Conservation (phyloP, 164 flowering plant genomes). For the Nelumbo lutea region DNA sequence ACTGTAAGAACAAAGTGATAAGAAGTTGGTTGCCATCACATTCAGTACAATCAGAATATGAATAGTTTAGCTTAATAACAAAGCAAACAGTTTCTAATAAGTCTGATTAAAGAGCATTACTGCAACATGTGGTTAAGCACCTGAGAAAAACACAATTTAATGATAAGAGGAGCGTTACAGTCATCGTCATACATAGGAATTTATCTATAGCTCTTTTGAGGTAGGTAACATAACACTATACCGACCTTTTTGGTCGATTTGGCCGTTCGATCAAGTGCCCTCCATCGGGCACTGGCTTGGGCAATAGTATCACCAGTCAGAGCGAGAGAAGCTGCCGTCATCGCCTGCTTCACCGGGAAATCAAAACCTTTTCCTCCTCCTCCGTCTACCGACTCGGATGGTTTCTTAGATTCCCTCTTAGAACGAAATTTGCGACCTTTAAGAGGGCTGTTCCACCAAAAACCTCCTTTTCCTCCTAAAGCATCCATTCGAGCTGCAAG, state of each 20-base stretch:
- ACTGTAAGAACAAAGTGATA: too few relatives aligned
- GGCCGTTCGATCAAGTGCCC: conserved; percentile 11
- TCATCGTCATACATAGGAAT: too few relatives aligned
- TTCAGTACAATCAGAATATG: too few relatives aligned
- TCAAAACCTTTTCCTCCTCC: conserved; percentile 27
- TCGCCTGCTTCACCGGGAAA: conserved; percentile 73
- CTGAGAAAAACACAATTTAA: too few relatives aligned
- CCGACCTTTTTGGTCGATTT: conserved; percentile 12
- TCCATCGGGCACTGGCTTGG: conserved; percentile 49
- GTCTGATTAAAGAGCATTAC: too few relatives aligned
- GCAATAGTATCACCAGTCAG: conserved; percentile 90
- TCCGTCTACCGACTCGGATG: conserved; percentile 32
- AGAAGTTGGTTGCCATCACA: too few relatives aligned
- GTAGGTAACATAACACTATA: too few relatives aligned
- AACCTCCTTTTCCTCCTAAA: conserved; percentile 30
- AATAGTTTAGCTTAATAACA: too few relatives aligned
- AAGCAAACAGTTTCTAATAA: too few relatives aligned
- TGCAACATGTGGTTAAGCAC: too few relatives aligned
- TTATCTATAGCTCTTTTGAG: too few relatives aligned
- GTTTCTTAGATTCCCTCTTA: conserved; percentile 16
- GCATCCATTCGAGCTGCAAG: conserved; percentile 43
- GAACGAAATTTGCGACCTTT: conserved; percentile 12
- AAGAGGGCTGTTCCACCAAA: conserved; percentile 38
- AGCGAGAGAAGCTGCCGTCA: conserved; percentile 65
- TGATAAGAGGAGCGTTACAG: too few relatives aligned